A percentile compares a stretch with the other conserved stretches of the same genome.
Conservation (phyloP, 148 eudicot genomes). For the Spergularia marina region DNA sequence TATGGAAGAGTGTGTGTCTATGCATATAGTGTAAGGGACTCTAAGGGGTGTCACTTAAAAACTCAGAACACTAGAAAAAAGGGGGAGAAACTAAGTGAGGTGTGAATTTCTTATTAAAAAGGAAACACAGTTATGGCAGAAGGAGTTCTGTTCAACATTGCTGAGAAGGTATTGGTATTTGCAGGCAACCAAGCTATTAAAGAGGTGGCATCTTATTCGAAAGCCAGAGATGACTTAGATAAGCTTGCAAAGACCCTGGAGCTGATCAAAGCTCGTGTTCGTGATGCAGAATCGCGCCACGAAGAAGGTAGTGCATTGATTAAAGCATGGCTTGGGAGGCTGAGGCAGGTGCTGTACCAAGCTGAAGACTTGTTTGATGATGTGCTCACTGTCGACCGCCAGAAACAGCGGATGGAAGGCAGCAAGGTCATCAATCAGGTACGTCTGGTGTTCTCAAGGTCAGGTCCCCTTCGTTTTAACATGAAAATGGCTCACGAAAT, state of each 20-base stretch:
- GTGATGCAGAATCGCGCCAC: neutral
- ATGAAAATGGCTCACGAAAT: constrained; percentile 4
- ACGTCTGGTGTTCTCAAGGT: neutral
- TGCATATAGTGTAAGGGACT: no score
- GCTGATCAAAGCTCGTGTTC: neutral
- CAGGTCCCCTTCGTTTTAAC: neutral
- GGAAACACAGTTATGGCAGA: constrained; percentile 1
- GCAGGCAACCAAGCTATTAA: neutral
- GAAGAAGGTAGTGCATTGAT: neutral
- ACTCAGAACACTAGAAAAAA: no score
- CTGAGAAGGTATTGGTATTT: neutral
- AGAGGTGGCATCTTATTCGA: constrained; percentile 7
- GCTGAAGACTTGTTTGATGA: constrained; percentile 12
- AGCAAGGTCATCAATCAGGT: neutral
- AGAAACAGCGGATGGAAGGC: neutral
- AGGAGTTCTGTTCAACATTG: neutral
- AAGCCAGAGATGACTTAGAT: constrained; percentile 1
- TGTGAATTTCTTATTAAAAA: no score
- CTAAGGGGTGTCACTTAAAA: no score
- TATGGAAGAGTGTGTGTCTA: no score
- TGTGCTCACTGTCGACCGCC: neutral
- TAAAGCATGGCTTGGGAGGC: constrained; percentile 2
- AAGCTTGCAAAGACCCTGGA: neutral
- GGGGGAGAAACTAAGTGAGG: neutral
- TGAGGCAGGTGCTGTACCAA: neutral